A percentile compares a stretch with the other conserved stretches of the same genome.
phyloP scores from a whole-genome alignment of 331 rosid genomes.

The Saraca asoca region DNA sequence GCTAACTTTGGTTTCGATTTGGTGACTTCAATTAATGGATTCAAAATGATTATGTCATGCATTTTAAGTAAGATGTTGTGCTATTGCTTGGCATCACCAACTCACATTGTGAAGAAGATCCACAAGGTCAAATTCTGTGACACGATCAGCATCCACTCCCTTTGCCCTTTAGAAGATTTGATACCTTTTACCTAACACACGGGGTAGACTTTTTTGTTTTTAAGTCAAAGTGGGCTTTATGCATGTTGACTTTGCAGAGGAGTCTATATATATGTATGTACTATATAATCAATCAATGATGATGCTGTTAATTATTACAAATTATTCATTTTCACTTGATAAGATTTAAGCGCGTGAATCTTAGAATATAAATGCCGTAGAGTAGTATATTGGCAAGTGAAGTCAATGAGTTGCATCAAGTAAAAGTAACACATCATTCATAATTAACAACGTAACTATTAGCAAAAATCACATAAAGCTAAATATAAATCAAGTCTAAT shows the following conservation, averaged over 20 bases:
- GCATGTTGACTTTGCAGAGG: constrained; percentile 30
- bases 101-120: constrained; percentile 46
- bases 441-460: too few species aligned
- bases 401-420: too few species aligned
- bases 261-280: constrained; percentile 21
- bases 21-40: background rate
- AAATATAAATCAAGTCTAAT: too few species aligned
- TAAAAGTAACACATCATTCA: too few species aligned
- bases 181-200: constrained; percentile 58
- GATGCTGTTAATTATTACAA: too few species aligned
- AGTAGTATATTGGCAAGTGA: too few species aligned
- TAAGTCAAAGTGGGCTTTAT: constrained; percentile 46
- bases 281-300: too few species aligned
- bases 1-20: too few species aligned
- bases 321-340: too few species aligned
- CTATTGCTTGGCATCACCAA: constrained; percentile 43
- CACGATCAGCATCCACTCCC: constrained; percentile 55
- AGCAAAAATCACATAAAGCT: too few species aligned
- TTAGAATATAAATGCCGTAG: too few species aligned
- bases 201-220: constrained; percentile 39
- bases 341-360: too few species aligned
- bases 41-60: constrained; percentile 25
- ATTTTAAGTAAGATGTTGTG: constrained; percentile 28
- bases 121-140: constrained; percentile 67
- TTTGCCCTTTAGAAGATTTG: constrained; percentile 19